Base-by-base conservation (phyloP, 148 eudicot genomes). In the Persicaria maculosa region DNA sequence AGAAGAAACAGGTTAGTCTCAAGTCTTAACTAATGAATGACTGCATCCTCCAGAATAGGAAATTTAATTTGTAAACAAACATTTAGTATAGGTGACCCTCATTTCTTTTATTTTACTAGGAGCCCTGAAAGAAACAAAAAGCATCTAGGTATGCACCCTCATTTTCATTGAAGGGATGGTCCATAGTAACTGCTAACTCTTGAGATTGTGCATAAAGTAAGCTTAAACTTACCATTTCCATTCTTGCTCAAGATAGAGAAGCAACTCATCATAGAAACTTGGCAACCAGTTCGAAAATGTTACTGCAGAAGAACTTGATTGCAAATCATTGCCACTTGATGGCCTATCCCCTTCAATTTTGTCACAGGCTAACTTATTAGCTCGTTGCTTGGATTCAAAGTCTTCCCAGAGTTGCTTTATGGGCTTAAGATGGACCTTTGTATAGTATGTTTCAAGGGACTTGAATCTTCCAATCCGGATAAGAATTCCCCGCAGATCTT, bases 231-330 rank as follows among this genome's bases (percentile, higher is more conserved):
- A 95, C 98, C 98, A 95, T 81, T 95, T 95, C 98, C 98, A 95
- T 83, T 95, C 98, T 85, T 92, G 97, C 76, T 95, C 98, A 76
- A 95, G 91, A 83, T 95, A 92, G 70, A 90, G 91, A 53, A 90
- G 88, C 81, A 95, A 75, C 78, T 88, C 97, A 82, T 95, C 98
- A 68, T 92, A 92, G 82, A 95, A 95, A 74, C 83, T 85, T 19
- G 97, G 93, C 83, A 95, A 77, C 98, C 98, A 95, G 72, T 84
- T 86, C 64, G 86, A 84, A 83, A 95, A 88, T 75, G 98, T 85
- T 68, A 90, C 68, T 19, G 79, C 44, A 44, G 88, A 69, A 74
- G 67, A 71, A 76, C 76, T 84, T 44, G 89, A 71, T 59, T 80
- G 91, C 68, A 77, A 78, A 64, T 86, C 90, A 36, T 82, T 80